Conservation (phyloP, 2,329 filamentous ascomycete genomes). For the Colletotrichum sojae region DNA sequence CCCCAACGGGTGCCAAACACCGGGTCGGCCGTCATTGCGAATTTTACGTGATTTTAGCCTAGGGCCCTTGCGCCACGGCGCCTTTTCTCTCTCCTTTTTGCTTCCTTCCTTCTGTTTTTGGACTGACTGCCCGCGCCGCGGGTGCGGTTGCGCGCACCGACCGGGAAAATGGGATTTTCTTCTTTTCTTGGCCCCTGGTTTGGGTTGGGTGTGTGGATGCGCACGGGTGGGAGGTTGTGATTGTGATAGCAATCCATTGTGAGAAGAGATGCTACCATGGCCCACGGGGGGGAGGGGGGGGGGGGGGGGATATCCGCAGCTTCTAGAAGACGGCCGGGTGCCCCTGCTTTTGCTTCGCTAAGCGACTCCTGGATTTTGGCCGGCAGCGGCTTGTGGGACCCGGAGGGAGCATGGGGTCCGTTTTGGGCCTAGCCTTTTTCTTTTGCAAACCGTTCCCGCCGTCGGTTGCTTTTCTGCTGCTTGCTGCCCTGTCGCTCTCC, state of each 20-base stretch:
- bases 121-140: constrained; percentile 19
- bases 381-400: constrained; percentile 34
- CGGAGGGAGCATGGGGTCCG: constrained; percentile 9
- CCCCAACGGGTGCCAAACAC: constrained; percentile 10
- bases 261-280: no score
- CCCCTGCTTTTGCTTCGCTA: background rate
- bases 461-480: background rate
- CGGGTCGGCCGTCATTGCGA: constrained; percentile 13
- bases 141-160: constrained; percentile 10
- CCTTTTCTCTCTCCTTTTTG: background rate
- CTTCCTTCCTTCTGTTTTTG: background rate
- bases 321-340: constrained; percentile 35
- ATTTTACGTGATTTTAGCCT: constrained; percentile 24
- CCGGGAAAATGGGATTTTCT: constrained; percentile 17
- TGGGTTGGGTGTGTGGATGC: background rate
- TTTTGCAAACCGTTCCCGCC: background rate
- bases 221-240: background rate
- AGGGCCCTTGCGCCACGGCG: background rate
- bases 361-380: constrained; percentile 25
- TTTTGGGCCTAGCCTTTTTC: constrained; percentile 16
- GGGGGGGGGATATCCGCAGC: background rate
- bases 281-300: no score
- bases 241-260: no score
- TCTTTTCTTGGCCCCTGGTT: background rate
- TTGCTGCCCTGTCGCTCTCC: constrained; percentile 10